Percentiles rank a stretch among this genome's conserved stretches.
phyloP scores from a whole-genome alignment of 169 alveolate species.

The Plasmodium blacklocki region DNA sequence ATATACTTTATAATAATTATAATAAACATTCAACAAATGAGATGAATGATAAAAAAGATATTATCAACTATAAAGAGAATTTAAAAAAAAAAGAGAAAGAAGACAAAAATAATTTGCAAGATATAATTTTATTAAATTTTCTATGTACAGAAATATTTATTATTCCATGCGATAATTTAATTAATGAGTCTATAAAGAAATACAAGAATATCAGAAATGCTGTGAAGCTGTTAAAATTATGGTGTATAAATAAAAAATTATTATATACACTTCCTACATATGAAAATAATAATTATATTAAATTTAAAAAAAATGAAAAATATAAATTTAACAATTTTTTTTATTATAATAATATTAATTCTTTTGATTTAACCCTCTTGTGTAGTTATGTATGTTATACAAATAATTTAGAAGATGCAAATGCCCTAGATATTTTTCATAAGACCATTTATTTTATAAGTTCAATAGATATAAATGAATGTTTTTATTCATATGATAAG shows the following conservation, averaged over 20 bases:
- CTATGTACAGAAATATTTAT: constrained; percentile 11
- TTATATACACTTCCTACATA: constrained; percentile 9
- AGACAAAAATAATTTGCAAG: background rate
- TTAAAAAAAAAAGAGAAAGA: background rate
- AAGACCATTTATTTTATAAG: constrained; percentile 34
- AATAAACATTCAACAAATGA: too few relatives aligned
- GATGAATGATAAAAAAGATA: too few relatives aligned
- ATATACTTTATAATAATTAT: too few relatives aligned
- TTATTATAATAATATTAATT: constrained; percentile 26
- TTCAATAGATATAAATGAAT: constrained; percentile 1
- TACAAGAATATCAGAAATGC: constrained; percentile 16
- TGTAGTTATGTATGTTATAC: constrained; percentile 36
- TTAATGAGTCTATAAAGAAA: background rate
- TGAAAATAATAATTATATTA: background rate
- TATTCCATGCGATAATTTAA: constrained; percentile 15
- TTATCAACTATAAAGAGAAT: too few relatives aligned
- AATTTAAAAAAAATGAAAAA: constrained; percentile 2
- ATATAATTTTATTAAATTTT: constrained; percentile 4
- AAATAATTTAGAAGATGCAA: background rate
- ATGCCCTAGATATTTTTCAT: constrained; percentile 20
- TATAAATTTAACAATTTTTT: constrained; percentile 2
- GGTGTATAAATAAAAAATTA: constrained; percentile 43
- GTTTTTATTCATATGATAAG: constrained; percentile 1
- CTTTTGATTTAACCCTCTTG: constrained; percentile 16
- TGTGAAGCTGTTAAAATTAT: constrained; percentile 23